These are phyloP conservation scores for Endoconidiophora laricicola DNA, from an alignment of 2,329 filamentous ascomycete species.

Conservation along the genomic window DNA sequence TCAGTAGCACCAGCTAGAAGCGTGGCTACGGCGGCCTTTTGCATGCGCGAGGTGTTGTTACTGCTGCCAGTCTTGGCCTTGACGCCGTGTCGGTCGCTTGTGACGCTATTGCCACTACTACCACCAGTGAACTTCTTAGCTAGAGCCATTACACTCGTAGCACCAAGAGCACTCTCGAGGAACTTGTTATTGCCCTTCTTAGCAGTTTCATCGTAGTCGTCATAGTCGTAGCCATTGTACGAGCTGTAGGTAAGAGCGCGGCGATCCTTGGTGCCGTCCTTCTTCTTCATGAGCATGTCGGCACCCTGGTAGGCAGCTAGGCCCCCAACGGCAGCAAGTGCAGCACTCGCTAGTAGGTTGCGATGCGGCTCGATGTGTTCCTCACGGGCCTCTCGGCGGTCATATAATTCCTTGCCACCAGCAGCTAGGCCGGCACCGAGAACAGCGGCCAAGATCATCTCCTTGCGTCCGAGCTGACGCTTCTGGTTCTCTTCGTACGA, in stretches of 20 bases:
- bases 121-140: conserved; percentile 41
- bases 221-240: conserved; percentile 34
- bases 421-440: conserved; percentile 47
- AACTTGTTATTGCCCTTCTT: conserved; percentile 49
- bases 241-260: conserved; percentile 34
- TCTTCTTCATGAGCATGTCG: conserved; percentile 44
- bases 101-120: conserved; percentile 27
- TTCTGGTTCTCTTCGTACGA: conserved; percentile 36
- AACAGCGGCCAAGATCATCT: conserved; percentile 50
- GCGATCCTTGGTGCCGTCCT: conserved; percentile 35
- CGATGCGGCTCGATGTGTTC: conserved; percentile 32
- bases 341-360: conserved; percentile 42
- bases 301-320: conserved; percentile 47
- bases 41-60: conserved; percentile 47
- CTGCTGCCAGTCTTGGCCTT: conserved; percentile 17
- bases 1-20: conserved; percentile 80
- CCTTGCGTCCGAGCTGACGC: conserved; percentile 41
- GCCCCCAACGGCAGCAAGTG: conserved; percentile 46
- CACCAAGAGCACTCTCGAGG: conserved; percentile 44
- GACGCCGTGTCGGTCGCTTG: conserved; percentile 32
- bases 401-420: conserved; percentile 49
- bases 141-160: conserved; percentile 43
- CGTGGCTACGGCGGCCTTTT: conserved; percentile 82
- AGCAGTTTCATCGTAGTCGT: conserved; percentile 35
- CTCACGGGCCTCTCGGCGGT: conserved; percentile 41